These are phyloP conservation scores for Climacium dendroides DNA, from an alignment of 225 moss, liverwort and hornwort species.

Conservation along the genomic window DNA sequence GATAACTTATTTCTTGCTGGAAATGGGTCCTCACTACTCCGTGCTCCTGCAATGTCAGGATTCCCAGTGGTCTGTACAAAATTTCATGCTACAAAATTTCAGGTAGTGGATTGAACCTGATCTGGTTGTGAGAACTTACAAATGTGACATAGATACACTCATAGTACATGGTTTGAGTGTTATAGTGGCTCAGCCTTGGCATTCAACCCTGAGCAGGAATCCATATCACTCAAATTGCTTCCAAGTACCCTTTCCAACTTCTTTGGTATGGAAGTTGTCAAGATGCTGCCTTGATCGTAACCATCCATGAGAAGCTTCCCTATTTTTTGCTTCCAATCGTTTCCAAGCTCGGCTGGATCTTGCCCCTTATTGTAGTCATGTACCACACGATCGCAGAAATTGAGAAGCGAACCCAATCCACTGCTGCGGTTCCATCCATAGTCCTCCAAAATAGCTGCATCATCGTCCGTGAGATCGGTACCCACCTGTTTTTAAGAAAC, in stretches of 20 bases:
- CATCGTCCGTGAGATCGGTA: constrained; percentile 22
- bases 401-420: constrained; percentile 54
- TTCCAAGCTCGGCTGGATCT: constrained; percentile 34
- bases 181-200: constrained; percentile 10
- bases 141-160: background rate
- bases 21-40: background rate
- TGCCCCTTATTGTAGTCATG: constrained; percentile 59
- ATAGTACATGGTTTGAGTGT: background rate
- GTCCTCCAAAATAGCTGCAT: constrained; percentile 44
- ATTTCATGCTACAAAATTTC: background rate
- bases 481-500: constrained; percentile 30
- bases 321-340: constrained; percentile 61
- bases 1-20: background rate
- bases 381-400: constrained; percentile 55
- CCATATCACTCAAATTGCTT: background rate
- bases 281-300: constrained; percentile 44
- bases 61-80: background rate
- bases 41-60: background rate
- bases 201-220: background rate
- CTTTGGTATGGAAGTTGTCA: constrained; percentile 22
- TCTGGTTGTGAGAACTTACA: background rate
- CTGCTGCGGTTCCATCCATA: constrained; percentile 54
- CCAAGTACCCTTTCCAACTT: constrained; percentile 14
- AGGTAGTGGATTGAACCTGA: background rate
- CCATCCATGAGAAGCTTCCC: constrained; percentile 65